Percentiles rank a stretch among this genome's conserved stretches.
These are phyloP conservation scores for Priceomyces fermenticarens DNA, from an alignment of 805 yeast genomes.

Conservation along the genomic window DNA sequence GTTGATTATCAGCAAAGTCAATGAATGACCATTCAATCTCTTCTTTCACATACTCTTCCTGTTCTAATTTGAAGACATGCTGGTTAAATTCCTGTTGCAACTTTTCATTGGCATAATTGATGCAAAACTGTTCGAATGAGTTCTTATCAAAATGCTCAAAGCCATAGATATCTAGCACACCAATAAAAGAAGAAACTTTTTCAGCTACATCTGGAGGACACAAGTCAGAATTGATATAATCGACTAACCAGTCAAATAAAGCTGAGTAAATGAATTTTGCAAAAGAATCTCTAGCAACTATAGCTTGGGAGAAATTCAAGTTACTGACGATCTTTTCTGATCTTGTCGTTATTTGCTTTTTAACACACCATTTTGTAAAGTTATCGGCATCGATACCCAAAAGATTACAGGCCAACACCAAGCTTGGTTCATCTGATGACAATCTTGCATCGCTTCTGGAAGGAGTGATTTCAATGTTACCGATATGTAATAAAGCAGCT, in stretches of 20 bases:
- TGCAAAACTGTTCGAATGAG: slow-evolving; percentile 96
- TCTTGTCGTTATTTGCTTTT: slow-evolving; percentile 89
- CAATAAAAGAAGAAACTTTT: slow-evolving; percentile 72
- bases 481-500: slow-evolving; percentile 88
- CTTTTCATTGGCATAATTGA: slow-evolving; percentile 95
- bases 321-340: slow-evolving; percentile 87
- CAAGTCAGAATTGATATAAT: slow-evolving; percentile 74
- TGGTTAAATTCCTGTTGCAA: slow-evolving; percentile 96
- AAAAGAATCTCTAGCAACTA: slow-evolving; percentile 94
- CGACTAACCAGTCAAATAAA: slow-evolving; percentile 92
- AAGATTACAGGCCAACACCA: slow-evolving; percentile 77
- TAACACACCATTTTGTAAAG: slow-evolving; percentile 88
- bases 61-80: slow-evolving; percentile 95
- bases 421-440: slow-evolving; percentile 81
- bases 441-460: slow-evolving; percentile 81
- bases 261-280: slow-evolving; percentile 92
- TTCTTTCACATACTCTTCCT: slow-evolving; percentile 89
- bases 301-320: slow-evolving; percentile 76
- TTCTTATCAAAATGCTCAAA: slow-evolving; percentile 93
- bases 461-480: slow-evolving; percentile 84
- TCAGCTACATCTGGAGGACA: slow-evolving; percentile 68
- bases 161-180: slow-evolving; percentile 96
- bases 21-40: slow-evolving; percentile 96
- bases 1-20: slow-evolving; percentile 94
- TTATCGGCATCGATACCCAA: slow-evolving; percentile 71